Evolutionary conservation across 495 filamentous ascomycete genomes (phyloP).

Genomic region (Aspergillus diversus): DNA sequence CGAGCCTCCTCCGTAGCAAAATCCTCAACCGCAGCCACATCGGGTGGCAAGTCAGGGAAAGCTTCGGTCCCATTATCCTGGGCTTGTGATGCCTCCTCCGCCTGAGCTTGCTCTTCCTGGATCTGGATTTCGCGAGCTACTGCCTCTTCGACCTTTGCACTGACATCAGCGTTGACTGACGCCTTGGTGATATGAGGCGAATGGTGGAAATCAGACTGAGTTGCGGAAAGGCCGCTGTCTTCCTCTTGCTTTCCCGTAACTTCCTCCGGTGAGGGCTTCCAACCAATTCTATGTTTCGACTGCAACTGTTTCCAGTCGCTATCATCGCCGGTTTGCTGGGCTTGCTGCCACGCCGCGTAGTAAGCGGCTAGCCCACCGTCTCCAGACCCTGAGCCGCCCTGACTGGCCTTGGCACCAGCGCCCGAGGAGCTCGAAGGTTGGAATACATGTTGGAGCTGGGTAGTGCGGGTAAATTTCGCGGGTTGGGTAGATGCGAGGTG

Average conservation of each 20-base stretch:
- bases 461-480: slow-evolving; percentile 62
- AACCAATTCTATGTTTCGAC: slow-evolving; percentile 81
- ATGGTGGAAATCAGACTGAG: slow-evolving; percentile 16
- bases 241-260: slow-evolving; percentile 50
- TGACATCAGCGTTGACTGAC: slow-evolving; percentile 55
- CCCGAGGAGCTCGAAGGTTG: slow-evolving; percentile 55
- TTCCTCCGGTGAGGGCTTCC: slow-evolving; percentile 67
- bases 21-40: slow-evolving; percentile 37
- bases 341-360: slow-evolving; percentile 83
- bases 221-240: slow-evolving; percentile 25
- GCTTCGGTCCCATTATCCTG: slow-evolving; percentile 39
- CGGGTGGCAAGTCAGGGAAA: slow-evolving; percentile 33
- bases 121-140: slow-evolving; percentile 65
- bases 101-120: slow-evolving; percentile 50
- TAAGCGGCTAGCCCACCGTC: slow-evolving; percentile 76
- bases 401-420: slow-evolving; percentile 50
- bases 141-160: slow-evolving; percentile 65
- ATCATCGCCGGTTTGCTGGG: slow-evolving; percentile 69
- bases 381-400: slow-evolving; percentile 46
- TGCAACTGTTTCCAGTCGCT: slow-evolving; percentile 91
- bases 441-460: slow-evolving; percentile 77
- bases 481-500: slow-evolving; percentile 51
- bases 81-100: slow-evolving; percentile 42
- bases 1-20: slow-evolving; percentile 57
- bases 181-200: slow-evolving; percentile 61